A percentile compares a stretch with the other conserved stretches of the same genome.
These are phyloP conservation scores for Phytophthora boehmeriae DNA, from an alignment of 352 stramenopile genomes.

Conservation along the genomic window DNA sequence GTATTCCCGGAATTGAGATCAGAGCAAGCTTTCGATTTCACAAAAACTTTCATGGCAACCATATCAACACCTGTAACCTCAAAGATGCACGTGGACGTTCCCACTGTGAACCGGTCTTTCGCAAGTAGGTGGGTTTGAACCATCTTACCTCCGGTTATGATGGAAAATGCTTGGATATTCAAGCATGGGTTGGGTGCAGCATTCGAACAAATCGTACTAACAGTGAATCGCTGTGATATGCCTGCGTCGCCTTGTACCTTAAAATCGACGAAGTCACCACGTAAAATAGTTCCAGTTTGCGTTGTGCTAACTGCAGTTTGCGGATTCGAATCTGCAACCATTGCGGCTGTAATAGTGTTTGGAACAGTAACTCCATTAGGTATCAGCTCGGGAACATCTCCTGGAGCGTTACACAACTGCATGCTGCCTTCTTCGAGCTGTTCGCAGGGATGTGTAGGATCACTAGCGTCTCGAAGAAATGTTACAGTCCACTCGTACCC, in stretches of 20 bases:
- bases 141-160: slow-evolving; percentile 28
- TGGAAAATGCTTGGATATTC: slow-evolving; percentile 13
- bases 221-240: slow-evolving; percentile 42
- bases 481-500: slow-evolving; percentile 96
- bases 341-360: neutral
- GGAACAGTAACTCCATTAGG: slow-evolving; percentile 11
- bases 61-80: slow-evolving; percentile 32
- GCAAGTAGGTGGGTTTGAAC: slow-evolving; percentile 40
- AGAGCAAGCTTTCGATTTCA: slow-evolving; percentile 37
- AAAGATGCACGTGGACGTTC: slow-evolving; percentile 64
- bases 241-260: slow-evolving; percentile 81
- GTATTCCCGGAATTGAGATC: slow-evolving; percentile 25
- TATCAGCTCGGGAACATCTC: slow-evolving; percentile 90
- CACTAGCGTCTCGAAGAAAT: slow-evolving; percentile 90
- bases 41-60: slow-evolving; percentile 29
- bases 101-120: slow-evolving; percentile 65
- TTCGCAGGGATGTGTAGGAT: slow-evolving; percentile 47
- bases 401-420: slow-evolving; percentile 92
- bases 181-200: neutral
- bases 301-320: slow-evolving; percentile 25
- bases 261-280: slow-evolving; percentile 90
- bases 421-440: slow-evolving; percentile 67
- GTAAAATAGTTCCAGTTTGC: slow-evolving; percentile 79
- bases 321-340: slow-evolving; percentile 42
- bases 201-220: slow-evolving; percentile 19